These are phyloP conservation scores for Metschnikowia matae DNA, from an alignment of 805 yeast genomes.

Conservation along the genomic window DNA sequence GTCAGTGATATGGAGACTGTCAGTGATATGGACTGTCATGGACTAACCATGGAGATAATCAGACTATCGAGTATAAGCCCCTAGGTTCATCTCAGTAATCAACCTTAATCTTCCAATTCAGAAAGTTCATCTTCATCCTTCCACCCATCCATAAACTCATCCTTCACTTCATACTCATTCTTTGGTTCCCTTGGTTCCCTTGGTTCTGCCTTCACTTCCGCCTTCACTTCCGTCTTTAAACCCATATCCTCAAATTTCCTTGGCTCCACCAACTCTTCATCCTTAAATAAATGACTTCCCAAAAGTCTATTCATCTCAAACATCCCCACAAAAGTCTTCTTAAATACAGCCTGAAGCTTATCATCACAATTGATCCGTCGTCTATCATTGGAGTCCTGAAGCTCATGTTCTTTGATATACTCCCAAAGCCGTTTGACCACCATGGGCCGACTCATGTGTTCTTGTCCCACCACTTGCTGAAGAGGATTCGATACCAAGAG, in stretches of 20 bases:
- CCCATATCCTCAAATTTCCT: conserved; percentile 6
- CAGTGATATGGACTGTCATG: too few relatives aligned
- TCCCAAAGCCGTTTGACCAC: conserved; percentile 69
- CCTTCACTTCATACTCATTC: too few relatives aligned
- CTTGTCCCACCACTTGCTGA: conserved; percentile 41
- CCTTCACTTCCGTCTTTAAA: neutral
- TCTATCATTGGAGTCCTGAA: conserved; percentile 66
- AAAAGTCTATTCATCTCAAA: conserved; percentile 57
- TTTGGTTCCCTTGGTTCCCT: neutral
- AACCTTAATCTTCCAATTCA: too few relatives aligned
- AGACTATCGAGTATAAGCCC: too few relatives aligned
- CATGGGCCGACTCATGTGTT: conserved; percentile 57
- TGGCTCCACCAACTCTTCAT: conserved; percentile 11
- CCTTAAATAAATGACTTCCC: conserved; percentile 42
- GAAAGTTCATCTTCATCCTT: too few relatives aligned
- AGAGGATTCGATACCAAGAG: conserved; percentile 49
- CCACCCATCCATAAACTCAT: too few relatives aligned
- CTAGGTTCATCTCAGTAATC: too few relatives aligned
- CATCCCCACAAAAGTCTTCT: conserved; percentile 50
- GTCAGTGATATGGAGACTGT: too few relatives aligned
- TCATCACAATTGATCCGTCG: conserved; percentile 65
- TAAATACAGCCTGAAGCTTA: conserved; percentile 53
- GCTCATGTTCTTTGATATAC: conserved; percentile 55
- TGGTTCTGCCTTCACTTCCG: neutral
- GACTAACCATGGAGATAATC: too few relatives aligned